These are phyloP conservation scores for Mycena latifolia DNA, from an alignment of 768 basidiomycete species.

Conservation along the genomic window DNA sequence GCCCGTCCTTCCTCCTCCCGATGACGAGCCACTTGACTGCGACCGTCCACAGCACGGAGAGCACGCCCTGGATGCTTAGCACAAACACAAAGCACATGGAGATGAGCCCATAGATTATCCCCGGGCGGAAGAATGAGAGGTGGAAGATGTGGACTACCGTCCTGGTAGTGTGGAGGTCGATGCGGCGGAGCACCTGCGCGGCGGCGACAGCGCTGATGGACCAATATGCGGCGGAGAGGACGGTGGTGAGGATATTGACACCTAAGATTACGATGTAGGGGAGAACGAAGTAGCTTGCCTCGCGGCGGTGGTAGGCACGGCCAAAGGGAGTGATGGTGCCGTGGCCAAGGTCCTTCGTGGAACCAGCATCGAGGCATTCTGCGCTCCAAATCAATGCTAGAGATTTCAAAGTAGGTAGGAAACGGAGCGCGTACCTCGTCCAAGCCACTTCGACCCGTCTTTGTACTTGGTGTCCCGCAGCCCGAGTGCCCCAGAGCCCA, in stretches of 20 bases:
- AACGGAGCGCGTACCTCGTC: conserved; percentile 42
- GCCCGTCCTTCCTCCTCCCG: conserved; percentile 51
- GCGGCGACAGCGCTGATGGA: conserved; percentile 52
- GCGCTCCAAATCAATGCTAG: too few species aligned
- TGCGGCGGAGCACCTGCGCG: conserved; percentile 52
- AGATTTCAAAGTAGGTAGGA: neutral
- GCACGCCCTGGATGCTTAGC: conserved; percentile 52
- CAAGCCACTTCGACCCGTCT: conserved; percentile 52
- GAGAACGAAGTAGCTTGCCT: conserved; percentile 54
- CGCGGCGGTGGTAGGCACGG: conserved; percentile 53
- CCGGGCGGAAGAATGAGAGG: conserved; percentile 52
- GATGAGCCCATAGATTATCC: conserved; percentile 54
- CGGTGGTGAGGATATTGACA: conserved; percentile 52
- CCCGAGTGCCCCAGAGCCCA: conserved; percentile 58
- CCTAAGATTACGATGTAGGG: conserved; percentile 52
- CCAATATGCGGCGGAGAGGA: conserved; percentile 55
- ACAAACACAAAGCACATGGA: conserved; percentile 51
- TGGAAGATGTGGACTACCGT: conserved; percentile 47
- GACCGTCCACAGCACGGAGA: conserved; percentile 54
- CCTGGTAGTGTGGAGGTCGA: conserved; percentile 44
- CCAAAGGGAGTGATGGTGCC: conserved; percentile 56
- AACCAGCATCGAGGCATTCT: conserved; percentile 30
- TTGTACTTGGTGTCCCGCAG: conserved; percentile 53
- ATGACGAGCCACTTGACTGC: conserved; percentile 57
- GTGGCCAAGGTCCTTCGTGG: conserved; percentile 36